Conservation (phyloP, 2,329 filamentous ascomycete species). For the Elsinoe fawcettii region DNA sequence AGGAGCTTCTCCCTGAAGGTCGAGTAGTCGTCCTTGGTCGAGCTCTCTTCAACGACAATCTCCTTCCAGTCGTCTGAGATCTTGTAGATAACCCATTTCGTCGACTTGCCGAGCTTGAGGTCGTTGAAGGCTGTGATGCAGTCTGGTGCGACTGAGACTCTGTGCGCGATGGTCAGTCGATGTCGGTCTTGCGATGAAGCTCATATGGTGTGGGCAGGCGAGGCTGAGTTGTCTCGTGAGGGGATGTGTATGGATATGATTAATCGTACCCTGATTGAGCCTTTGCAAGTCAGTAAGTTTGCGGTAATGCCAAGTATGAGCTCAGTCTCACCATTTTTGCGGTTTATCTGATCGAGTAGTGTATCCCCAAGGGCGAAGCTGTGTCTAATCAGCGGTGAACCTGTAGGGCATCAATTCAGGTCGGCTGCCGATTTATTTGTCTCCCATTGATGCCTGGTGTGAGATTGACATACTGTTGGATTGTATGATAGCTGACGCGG, state of each 20-base stretch:
- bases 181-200: background rate
- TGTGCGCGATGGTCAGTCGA: constrained; percentile 30
- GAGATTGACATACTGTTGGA: background rate
- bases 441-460: constrained; percentile 1
- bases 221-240: constrained; percentile 13
- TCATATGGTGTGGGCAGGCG: background rate
- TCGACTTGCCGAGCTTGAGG: constrained; percentile 70
- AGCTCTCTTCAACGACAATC: constrained; percentile 71
- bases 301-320: background rate
- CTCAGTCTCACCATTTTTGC: background rate
- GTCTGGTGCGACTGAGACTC: constrained; percentile 64
- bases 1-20: constrained; percentile 69
- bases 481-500: constrained; percentile 3
- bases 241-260: constrained; percentile 14
- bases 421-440: background rate
- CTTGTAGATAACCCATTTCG: constrained; percentile 82
- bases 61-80: constrained; percentile 74
- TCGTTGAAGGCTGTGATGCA: constrained; percentile 67
- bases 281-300: constrained; percentile 21
- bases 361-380: constrained; percentile 1
- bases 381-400: constrained; percentile 16
- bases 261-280: constrained; percentile 37
- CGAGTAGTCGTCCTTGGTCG: constrained; percentile 59
- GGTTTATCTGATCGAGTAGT: background rate
- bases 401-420: background rate